Evolutionary conservation across 495 filamentous ascomycete species (phyloP), one percentile per base, ranked within the genome.

Genomic region (Penicillium angulare): DNA sequence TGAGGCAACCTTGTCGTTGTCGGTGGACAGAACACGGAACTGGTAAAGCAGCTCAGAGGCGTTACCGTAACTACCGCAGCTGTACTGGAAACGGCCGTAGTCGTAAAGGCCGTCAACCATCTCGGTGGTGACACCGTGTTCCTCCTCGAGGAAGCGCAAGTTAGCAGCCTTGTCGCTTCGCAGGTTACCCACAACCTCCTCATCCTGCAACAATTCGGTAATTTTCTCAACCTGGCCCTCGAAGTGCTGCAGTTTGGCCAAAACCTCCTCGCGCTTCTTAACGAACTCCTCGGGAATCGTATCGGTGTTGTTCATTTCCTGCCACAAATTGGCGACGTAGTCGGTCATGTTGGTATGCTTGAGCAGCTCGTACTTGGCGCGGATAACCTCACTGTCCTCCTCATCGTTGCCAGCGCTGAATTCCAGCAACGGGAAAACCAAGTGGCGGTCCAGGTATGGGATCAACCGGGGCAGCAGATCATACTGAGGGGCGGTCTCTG

Each of bases 301-400:
- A 34, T 88, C 80, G 48, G 88, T 81, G 56, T 87, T 78, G 71
- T 96, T 82, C 55, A 98, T 82, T 66, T 96, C 85, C 64, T 85
- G 80, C 76, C 95, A 88, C 60, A 98, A 76, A 54, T 85, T 85
- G 56, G 90, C 89, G 33, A 97, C 89, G 67, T 95, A 98, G 71
- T 97, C 93, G 59, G 84, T 90, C 93, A 98, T 98, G 77, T 97
- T 95, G 49, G 93, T 96, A 67, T 87, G 82, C 79, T 95, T 92
- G 48, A 97, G 82, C 23, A 98, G 82, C 69, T 90, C 84, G 67
- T 90, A 96, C 67, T 95, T 95, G 62, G 89, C 83, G 63, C 86
- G 83, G 23, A 81, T 83, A 57, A 92, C 85, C 61, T 90, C 86
- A 44, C 79, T 74, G 27, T 86, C 74, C 49, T 80, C 77, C 59